Conservation (phyloP, 805 yeast species). For the Ogataea populi-albae region DNA sequence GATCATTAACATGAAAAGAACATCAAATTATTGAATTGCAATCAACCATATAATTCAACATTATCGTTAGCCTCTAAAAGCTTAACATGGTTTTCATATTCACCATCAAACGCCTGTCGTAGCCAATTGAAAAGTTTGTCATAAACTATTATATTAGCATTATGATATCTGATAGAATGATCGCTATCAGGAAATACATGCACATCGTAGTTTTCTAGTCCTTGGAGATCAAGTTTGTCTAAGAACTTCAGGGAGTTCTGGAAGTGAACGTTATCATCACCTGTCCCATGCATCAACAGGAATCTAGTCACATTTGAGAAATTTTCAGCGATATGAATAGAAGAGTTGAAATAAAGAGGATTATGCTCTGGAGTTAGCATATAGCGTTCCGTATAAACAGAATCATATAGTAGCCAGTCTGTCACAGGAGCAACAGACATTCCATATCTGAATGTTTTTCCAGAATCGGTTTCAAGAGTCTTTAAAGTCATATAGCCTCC, state of each 20-base stretch:
- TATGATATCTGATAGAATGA: conserved; percentile 69
- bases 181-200: conserved; percentile 81
- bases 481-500: conserved; percentile 94
- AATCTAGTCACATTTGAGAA: conserved; percentile 64
- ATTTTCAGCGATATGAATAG: conserved; percentile 54
- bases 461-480: conserved; percentile 77
- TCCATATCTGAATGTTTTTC: conserved; percentile 77
- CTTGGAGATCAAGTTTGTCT: conserved; percentile 68
- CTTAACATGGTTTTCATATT: conserved; percentile 29
- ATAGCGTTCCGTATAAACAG: conserved; percentile 92
- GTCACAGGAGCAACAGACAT: conserved; percentile 98
- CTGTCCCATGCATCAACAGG: conserved; percentile 91
- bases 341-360: conserved; percentile 49
- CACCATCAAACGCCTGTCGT: conserved; percentile 54
- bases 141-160: conserved; percentile 66
- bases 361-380: conserved; percentile 81
- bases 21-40: no score
- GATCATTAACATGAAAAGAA: no score
- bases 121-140: conserved; percentile 69
- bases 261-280: conserved; percentile 96
- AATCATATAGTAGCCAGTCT: conserved; percentile 87
- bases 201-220: conserved; percentile 79
- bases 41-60: conserved; percentile 24
- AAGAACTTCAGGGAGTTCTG: conserved; percentile 80
- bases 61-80: conserved; percentile 4